These are phyloP conservation scores for Berkeleyomyces basicola DNA, from an alignment of 2,329 filamentous ascomycete genomes.

Conservation along the genomic window DNA sequence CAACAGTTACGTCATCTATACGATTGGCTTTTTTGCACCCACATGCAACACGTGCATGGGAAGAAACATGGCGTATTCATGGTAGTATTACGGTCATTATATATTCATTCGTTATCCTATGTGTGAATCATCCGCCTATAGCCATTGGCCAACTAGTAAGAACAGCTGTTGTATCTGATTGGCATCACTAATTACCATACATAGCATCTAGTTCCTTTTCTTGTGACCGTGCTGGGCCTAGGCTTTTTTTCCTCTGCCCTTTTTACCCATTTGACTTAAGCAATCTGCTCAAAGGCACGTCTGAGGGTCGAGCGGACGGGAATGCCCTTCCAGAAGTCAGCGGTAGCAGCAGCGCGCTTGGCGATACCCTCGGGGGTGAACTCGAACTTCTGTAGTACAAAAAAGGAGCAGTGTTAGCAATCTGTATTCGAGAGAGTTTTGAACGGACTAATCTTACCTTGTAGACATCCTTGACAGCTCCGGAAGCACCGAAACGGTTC, in stretches of 20 bases:
- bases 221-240: constrained; percentile 1
- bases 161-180: not conserved
- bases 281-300: constrained; percentile 92
- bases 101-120: constrained; percentile 5
- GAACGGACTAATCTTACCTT: constrained; percentile 38
- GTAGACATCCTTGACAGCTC: constrained; percentile 96
- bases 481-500: constrained; percentile 96
- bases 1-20: no score
- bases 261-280: constrained; percentile 38
- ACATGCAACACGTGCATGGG: no score
- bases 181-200: not conserved
- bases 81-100: not conserved
- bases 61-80: not conserved
- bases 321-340: constrained; percentile 94
- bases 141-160: not conserved
- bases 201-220: not conserved
- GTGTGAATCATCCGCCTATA: not conserved
- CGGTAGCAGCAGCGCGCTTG: constrained; percentile 81
- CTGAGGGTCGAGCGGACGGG: constrained; percentile 86
- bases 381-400: constrained; percentile 68
- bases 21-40: no score
- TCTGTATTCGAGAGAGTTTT: not conserved
- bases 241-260: not conserved
- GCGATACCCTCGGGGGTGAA: constrained; percentile 94
- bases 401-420: not conserved